Conservation (phyloP, 495 filamentous ascomycete genomes). For the Lasiosphaeria miniovina region DNA sequence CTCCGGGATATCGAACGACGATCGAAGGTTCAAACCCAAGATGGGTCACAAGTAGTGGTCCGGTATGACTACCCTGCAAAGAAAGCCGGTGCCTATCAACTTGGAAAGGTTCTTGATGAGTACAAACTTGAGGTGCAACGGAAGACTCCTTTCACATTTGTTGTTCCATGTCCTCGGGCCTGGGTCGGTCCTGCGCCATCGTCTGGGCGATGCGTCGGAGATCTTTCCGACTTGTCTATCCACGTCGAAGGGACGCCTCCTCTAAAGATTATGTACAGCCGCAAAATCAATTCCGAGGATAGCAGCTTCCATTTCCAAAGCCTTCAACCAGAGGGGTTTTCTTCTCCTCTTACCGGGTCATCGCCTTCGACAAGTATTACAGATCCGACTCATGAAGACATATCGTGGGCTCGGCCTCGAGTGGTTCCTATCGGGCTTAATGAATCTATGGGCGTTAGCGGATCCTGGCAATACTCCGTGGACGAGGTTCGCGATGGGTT, state of each 20-base stretch:
- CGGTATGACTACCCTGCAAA: slow-evolving; percentile 60
- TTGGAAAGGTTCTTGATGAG: slow-evolving; percentile 83
- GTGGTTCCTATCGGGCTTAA: slow-evolving; percentile 76
- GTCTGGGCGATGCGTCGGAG: slow-evolving; percentile 70
- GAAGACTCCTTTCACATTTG: slow-evolving; percentile 67
- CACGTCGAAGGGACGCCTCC: slow-evolving; percentile 86
- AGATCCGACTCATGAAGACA: slow-evolving; percentile 55
- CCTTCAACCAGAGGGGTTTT: slow-evolving; percentile 82
- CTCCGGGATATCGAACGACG: slow-evolving; percentile 61
- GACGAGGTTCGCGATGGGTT: slow-evolving; percentile 88
- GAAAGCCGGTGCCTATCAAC: slow-evolving; percentile 80
- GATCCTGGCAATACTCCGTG: slow-evolving; percentile 83
- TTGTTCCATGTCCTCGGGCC: slow-evolving; percentile 80
- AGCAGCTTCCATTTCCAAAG: slow-evolving; percentile 80
- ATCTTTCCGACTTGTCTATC: slow-evolving; percentile 79
- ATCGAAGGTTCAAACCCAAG: slow-evolving; percentile 48
- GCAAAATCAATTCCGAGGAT: slow-evolving; percentile 72
- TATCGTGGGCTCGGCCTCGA: slow-evolving; percentile 77
- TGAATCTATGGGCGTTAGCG: slow-evolving; percentile 73
- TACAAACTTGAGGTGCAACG: slow-evolving; percentile 88
- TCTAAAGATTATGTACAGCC: slow-evolving; percentile 87
- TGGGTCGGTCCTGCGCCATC: slow-evolving; percentile 59
- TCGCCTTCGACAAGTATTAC: slow-evolving; percentile 54
- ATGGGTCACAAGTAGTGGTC: slow-evolving; percentile 52
- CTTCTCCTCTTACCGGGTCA: slow-evolving; percentile 65